Evolutionary conservation across 257 asterid species (phyloP), one percentile per base, ranked within the genome.

Genomic region (Jacaranda mimosifolia): DNA sequence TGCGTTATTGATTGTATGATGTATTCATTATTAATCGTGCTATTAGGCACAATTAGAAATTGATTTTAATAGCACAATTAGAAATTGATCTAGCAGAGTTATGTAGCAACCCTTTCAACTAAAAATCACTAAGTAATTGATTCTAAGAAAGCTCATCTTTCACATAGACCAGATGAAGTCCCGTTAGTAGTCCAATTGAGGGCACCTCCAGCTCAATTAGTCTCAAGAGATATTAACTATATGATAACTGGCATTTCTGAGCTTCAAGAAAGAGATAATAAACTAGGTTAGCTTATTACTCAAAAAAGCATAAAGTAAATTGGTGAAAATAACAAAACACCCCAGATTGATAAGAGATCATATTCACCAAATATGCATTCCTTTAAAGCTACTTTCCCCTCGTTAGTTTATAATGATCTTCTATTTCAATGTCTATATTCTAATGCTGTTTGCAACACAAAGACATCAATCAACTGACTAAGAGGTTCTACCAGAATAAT

Each of bases 231-330:
- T 26, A 26, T 26, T 26, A 26, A 1, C 32, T 26, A 26, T 26
- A 26, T 2, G 32, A 26, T 26, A 26, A 26, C 32, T 26, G 32
- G 32, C 32, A 26, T 26, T 26, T 26, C 32, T 26, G 32, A 26
- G 32, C 32, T 26, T 26, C 32, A 2, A 26, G 32, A 26, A 26
- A 26, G 32, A 26, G 32, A 26, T 26, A 26, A 26, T 2, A 26
- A 26, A 26, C 85, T 84, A 90, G 87, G 94, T 52, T 49, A n/a
- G 51, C 65, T 38, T 49, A 38, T 49, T 12, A 19, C 5, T n/a
- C 17, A 7, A 8, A 17, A 26, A 26, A 26, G 32, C 32, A 26
- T 26, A 15, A 74, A 42, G 18, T 12, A 38, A 43, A 55, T 18
- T 4, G 32, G 14, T 18, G 11, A n/a, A 35, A 56, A 10, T 17